Conservation (phyloP, 2,329 filamentous ascomycete species). For the Metarhizium robertsii region DNA sequence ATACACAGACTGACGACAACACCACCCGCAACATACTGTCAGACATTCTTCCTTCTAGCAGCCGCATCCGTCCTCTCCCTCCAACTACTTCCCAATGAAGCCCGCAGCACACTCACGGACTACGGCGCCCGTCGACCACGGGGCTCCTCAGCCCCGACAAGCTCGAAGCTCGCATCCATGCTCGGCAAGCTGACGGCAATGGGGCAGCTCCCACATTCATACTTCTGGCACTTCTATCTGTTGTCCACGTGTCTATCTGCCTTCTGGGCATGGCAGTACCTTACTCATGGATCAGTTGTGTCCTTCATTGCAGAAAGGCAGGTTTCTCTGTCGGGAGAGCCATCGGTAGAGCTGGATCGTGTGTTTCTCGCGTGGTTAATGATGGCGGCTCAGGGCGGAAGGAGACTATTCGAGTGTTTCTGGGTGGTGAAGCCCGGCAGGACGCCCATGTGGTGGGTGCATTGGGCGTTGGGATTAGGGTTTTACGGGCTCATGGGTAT, state of each 20-base stretch:
- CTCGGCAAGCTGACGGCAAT: constrained; percentile 17
- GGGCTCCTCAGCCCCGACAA: not conserved
- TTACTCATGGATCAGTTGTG: constrained; percentile 44
- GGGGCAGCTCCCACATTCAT: constrained; percentile 69
- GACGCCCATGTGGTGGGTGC: constrained; percentile 75
- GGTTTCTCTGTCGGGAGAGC: constrained; percentile 5
- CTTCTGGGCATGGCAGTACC: constrained; percentile 64
- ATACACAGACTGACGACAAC: not conserved
- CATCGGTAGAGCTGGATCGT: constrained; percentile 48
- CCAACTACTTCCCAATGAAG: constrained; percentile 32
- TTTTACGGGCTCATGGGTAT: constrained; percentile 71
- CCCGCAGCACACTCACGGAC: constrained; percentile 35
- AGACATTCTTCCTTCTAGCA: constrained; percentile 36
- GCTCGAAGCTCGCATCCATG: not conserved
- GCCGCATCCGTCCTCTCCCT: constrained; percentile 31
- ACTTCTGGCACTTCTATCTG: constrained; percentile 84
- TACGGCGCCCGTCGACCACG: constrained; percentile 37
- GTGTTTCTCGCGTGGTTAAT: constrained; percentile 59
- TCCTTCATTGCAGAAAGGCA: constrained; percentile 33
- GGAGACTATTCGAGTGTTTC: constrained; percentile 69
- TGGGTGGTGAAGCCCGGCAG: constrained; percentile 49
- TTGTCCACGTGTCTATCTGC: constrained; percentile 58
- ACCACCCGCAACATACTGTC: constrained; percentile 28
- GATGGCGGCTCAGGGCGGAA: constrained; percentile 64
- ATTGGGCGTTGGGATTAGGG: constrained; percentile 68